A percentile compares a stretch with the other conserved stretches of the same genome.
phyloP scores from a whole-genome alignment of 352 stramenopile species.

The Globisporangium takayamanum region DNA sequence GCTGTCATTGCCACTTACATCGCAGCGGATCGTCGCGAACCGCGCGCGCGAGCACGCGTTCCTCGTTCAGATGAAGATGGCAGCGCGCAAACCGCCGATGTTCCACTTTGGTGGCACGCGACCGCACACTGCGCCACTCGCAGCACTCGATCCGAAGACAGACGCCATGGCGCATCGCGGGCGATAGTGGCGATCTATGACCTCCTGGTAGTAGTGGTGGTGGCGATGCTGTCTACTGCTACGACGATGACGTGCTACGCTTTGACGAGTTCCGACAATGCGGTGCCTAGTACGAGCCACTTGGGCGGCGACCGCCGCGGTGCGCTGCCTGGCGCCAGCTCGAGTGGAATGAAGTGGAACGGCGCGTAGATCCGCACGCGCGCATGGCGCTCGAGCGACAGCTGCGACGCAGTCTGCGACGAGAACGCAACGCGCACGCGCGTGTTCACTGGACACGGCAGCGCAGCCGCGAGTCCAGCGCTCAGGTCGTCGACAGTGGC shows the following conservation, averaged over 20 bases:
- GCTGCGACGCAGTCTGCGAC: conserved; percentile 15
- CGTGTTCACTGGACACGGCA: conserved; percentile 2
- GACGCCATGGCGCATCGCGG: not conserved
- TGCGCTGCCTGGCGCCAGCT: conserved; percentile 15
- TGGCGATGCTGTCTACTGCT: not conserved
- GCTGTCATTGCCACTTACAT: conserved; percentile 9
- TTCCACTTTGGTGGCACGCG: conserved; percentile 11
- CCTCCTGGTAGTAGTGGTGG: no score
- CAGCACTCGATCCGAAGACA: not conserved
- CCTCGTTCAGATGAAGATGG: conserved; percentile 16
- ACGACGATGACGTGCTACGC: not conserved
- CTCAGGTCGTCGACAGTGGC: conserved; percentile 23
- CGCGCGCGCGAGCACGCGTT: conserved; percentile 13
- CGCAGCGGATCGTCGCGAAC: conserved; percentile 5
- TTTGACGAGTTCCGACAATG: conserved; percentile 34
- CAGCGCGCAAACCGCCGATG: conserved; percentile 2
- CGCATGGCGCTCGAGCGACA: conserved; percentile 23
- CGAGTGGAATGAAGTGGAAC: conserved; percentile 43
- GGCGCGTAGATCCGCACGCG: conserved; percentile 47
- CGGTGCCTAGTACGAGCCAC: conserved; percentile 46
- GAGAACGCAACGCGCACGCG: conserved; percentile 34
- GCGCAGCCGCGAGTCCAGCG: conserved; percentile 7
- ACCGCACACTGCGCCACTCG: conserved; percentile 10
- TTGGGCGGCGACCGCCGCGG: not conserved
- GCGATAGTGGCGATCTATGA: no score